A percentile compares a stretch with the other conserved stretches of the same genome.
These are phyloP conservation scores for Penicillium sp. DNA, from an alignment of 2,329 filamentous ascomycete species.

Conservation along the genomic window DNA sequence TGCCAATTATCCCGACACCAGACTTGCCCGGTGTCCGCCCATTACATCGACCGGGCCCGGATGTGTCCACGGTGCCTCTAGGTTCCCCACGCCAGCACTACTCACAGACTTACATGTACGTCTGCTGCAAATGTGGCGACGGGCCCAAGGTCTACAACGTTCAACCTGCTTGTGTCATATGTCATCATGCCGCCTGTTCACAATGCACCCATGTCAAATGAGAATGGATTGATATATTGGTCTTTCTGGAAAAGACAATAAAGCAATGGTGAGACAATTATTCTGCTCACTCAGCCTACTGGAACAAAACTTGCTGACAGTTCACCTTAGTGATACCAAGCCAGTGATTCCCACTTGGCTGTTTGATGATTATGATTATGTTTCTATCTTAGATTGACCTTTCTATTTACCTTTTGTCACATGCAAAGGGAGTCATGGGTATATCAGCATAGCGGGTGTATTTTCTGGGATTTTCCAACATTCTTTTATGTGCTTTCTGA, in stretches of 20 bases:
- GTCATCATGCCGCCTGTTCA: constrained; percentile 31
- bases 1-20: constrained; percentile 7
- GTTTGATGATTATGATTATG: not conserved
- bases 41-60: constrained; percentile 4
- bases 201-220: constrained; percentile 31
- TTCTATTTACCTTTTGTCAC: not conserved
- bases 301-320: not conserved
- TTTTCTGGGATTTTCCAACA: constrained; percentile 1
- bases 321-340: not conserved
- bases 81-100: constrained; percentile 1
- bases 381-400: not conserved
- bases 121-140: constrained; percentile 39
- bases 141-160: constrained; percentile 37
- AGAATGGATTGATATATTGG: not conserved
- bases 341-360: not conserved
- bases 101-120: constrained; percentile 28
- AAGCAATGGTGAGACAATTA: constrained; percentile 13
- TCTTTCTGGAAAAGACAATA: constrained; percentile 5
- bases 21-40: constrained; percentile 15
- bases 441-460: constrained; percentile 12
- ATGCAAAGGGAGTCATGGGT: constrained; percentile 1
- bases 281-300: not conserved
- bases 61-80: not conserved
- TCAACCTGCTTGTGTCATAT: constrained; percentile 33
- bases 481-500: not conserved